Evolutionary conservation across 2,329 filamentous ascomycete genomes (phyloP), one percentile per base, ranked within the genome.

Genomic region (Colletotrichum sp.): DNA sequence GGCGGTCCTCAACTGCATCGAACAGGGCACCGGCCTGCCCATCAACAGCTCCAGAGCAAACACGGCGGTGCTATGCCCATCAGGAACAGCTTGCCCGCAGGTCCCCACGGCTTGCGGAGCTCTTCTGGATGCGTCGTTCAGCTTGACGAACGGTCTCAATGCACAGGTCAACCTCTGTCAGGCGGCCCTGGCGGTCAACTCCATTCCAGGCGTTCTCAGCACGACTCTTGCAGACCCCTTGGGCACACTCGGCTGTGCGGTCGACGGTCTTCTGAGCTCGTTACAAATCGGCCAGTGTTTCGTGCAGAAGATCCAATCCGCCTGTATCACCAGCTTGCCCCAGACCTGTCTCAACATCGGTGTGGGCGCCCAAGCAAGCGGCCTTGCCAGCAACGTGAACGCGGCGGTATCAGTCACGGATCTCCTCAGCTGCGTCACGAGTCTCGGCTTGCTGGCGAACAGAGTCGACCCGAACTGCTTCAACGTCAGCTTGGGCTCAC

Each of bases 401-500:
- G 52, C 36, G 5, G 27, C 32, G 19, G 52, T 75, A 19, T 30
- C 22, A 12, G 13, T 22, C 12, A n/a, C 61, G 0, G 44, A 34
- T 19, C 68, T 75, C 11, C 19, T 67, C 5, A 13, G 25, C 5
- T 75, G 72, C 16, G 19, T 75, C 5, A 32, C 36, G n/a, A 19
- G n/a, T 4, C 72, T 75, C n/a, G 52, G 52, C 15, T 27, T 67
- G 8, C 44, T 75, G 39, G 25, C 72, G 13, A 63, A 32, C 25
- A 57, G 68, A 28, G 25, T 44, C 30, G 72, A 71, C 27, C 39
- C 63, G 6, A 57, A 72, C 22, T 75, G 72, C 32, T 71, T 75
- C 22, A 72, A 72, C 27, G 15, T 66, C 11, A 25, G 39, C 16
- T 5, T 72, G 22, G 63, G 32, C 59, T 12, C 25, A n/a, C 55